phyloP scores from a whole-genome alignment of 2,329 filamentous ascomycete species.

The Alternaria ventricosa region DNA sequence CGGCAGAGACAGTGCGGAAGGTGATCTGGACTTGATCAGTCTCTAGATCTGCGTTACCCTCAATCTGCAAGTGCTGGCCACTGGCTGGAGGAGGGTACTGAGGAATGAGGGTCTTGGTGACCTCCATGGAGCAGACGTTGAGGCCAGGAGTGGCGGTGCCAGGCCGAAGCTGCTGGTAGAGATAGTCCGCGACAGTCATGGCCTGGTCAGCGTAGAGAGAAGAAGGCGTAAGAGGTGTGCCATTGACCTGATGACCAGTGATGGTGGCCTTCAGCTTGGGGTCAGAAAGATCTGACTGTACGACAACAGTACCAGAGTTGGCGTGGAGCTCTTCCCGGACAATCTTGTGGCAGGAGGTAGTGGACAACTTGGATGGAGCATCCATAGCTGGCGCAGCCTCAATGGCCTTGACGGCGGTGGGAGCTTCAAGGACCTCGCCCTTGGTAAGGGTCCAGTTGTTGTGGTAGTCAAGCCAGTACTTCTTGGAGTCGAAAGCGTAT shows the following conservation, averaged over 20 bases:
- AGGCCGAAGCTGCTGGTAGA: slow-evolving; percentile 68
- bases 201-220: slow-evolving; percentile 69
- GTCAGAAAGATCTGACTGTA: slow-evolving; percentile 70
- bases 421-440: slow-evolving; percentile 60
- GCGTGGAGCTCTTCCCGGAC: slow-evolving; percentile 68
- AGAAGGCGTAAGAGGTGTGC: slow-evolving; percentile 69
- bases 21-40: slow-evolving; percentile 62
- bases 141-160: slow-evolving; percentile 63
- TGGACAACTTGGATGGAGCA: slow-evolving; percentile 63
- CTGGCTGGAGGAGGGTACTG: slow-evolving; percentile 56
- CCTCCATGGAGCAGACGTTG: slow-evolving; percentile 72
- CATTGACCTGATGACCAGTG: slow-evolving; percentile 72
- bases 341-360: slow-evolving; percentile 70
- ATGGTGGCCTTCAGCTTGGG: slow-evolving; percentile 68
- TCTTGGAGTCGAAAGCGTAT: slow-evolving; percentile 74
- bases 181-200: slow-evolving; percentile 70
- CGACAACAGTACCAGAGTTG: slow-evolving; percentile 65
- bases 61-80: slow-evolving; percentile 67
- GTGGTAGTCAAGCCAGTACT: slow-evolving; percentile 74
- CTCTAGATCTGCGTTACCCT: slow-evolving; percentile 65
- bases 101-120: slow-evolving; percentile 72
- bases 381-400: slow-evolving; percentile 49
- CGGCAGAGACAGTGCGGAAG: slow-evolving; percentile 64
- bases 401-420: slow-evolving; percentile 47
- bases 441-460: slow-evolving; percentile 77